phyloP scores from a whole-genome alignment of 495 filamentous ascomycete genomes.

The Delitschia confertaspora region DNA sequence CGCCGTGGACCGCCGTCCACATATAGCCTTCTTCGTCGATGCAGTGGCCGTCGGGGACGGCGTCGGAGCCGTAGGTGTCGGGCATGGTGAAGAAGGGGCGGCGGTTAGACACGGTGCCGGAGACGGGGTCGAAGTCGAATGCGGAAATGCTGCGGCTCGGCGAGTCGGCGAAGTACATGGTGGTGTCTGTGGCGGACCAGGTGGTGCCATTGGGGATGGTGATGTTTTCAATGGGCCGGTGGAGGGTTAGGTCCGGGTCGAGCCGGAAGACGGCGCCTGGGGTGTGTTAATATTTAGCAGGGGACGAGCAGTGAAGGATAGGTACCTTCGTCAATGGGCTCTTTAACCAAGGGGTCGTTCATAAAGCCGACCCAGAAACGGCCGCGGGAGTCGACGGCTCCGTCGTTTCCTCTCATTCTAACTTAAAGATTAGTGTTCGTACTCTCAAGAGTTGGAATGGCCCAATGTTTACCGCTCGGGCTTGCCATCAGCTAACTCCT shows the following conservation, averaged over 20 bases:
- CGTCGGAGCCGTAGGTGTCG: constrained; percentile 34
- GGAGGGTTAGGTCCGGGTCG: constrained; percentile 51
- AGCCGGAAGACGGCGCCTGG: constrained; percentile 54
- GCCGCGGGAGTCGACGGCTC: constrained; percentile 68
- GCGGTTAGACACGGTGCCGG: constrained; percentile 56
- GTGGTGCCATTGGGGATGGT: constrained; percentile 84
- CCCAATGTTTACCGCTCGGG: constrained; percentile 33
- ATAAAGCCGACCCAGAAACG: constrained; percentile 86
- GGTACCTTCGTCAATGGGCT: constrained; percentile 34
- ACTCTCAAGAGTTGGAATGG: neutral
- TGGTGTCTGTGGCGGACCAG: constrained; percentile 58
- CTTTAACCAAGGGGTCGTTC: constrained; percentile 50
- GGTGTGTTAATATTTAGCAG: constrained; percentile 28
- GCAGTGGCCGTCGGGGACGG: constrained; percentile 41
- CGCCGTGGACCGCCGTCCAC: constrained; percentile 34
- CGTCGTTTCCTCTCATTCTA: constrained; percentile 64
- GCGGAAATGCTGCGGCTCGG: constrained; percentile 58
- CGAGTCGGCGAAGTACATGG: constrained; percentile 77
- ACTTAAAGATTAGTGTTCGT: neutral
- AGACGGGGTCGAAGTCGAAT: constrained; percentile 60
- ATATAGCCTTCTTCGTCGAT: constrained; percentile 37
- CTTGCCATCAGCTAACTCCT: constrained; percentile 34
- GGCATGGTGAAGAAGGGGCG: constrained; percentile 52
- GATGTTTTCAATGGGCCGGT: constrained; percentile 52
- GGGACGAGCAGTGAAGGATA: constrained; percentile 36